A percentile compares a stretch with the other conserved stretches of the same genome.
Conservation (phyloP, 306 rosid species). For the Gillenia trifoliata region DNA sequence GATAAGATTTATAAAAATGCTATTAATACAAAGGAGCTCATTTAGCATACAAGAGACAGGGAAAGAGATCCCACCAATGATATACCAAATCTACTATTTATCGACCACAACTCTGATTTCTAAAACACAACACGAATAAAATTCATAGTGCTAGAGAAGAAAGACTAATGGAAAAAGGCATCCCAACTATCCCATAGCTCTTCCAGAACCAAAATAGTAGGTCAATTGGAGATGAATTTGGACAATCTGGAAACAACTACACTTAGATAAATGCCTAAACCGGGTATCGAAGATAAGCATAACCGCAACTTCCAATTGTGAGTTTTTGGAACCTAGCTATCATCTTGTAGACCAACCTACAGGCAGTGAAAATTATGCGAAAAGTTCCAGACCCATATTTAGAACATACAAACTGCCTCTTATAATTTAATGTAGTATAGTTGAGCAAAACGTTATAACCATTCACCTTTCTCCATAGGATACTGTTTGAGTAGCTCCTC, state of each 20-base stretch:
- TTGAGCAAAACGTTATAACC: slow-evolving; percentile 5
- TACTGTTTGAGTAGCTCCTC: slow-evolving; percentile 85
- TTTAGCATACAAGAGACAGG: not conserved
- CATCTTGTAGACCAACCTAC: not conserved
- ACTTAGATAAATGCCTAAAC: not conserved
- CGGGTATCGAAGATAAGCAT: not conserved
- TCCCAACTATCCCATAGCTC: not conserved
- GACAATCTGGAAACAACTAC: slow-evolving; percentile 3
- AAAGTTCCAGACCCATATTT: not conserved
- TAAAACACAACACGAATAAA: not conserved
- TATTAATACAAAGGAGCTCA: not conserved
- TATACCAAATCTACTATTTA: not conserved
- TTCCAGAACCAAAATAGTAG: not conserved
- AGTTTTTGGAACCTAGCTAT: not conserved
- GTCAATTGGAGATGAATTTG: not conserved
- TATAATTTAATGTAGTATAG: not conserved
- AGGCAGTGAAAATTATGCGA: not conserved
- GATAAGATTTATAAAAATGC: slow-evolving; percentile 7
- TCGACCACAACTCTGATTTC: not conserved
- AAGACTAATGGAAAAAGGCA: not conserved
- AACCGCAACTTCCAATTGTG: not conserved
- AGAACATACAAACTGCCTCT: not conserved
- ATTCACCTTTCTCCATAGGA: slow-evolving; percentile 44
- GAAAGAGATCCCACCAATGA: not conserved
- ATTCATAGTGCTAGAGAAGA: not conserved